Evolutionary conservation across 495 filamentous ascomycete species (phyloP), one percentile per base, ranked within the genome.

Genomic region (Astrocystis sublimbata): DNA sequence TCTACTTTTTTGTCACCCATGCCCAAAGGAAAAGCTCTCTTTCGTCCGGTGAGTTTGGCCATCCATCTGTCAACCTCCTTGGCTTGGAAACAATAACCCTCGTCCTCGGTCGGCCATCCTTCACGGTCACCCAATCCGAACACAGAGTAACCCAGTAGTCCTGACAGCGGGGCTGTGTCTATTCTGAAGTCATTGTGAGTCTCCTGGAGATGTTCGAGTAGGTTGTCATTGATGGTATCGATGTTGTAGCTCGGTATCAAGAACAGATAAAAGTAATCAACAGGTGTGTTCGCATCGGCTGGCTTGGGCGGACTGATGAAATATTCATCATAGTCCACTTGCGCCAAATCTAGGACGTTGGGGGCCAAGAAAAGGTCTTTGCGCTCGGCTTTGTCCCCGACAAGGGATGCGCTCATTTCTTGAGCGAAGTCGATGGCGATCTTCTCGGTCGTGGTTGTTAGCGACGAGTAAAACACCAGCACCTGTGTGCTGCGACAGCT

Each of bases 141-240:
- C 2, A 98, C 93, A 0, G 89, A 90, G 68, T 96, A 98, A 10
- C 93, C 93, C 4, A 91, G 78, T 40, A 97, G 75, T 9, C 76
- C 76, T 0, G 88, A 87, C 42, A 98, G 73, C 0, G 94, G 89
- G 1, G 90, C 88, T 0, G 92, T 96, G 71, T 97, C 92, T 61
- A 98, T 94, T 19, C 93, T 87, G 76, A 97, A 97, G 73, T 98
- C 93, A 75, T 97, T 82, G 68, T 97, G 93, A 0, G 92, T 98
- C 68, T 98, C 93, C 66, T 87, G 79, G 12, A 98, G 74, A 73
- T 97, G 91, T 51, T 86, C 83, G 13, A 97, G 75, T 70, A 97
- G 91, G 17, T 81, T 89, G 71, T 90, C 86, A 63, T 94, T 84
- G 15, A 93, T 85, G 28, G 89, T 93, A 67, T 96, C 92, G 62